Evolutionary conservation across 2,329 filamentous ascomycete species (phyloP).

Genomic region (Beauveria australis): DNA sequence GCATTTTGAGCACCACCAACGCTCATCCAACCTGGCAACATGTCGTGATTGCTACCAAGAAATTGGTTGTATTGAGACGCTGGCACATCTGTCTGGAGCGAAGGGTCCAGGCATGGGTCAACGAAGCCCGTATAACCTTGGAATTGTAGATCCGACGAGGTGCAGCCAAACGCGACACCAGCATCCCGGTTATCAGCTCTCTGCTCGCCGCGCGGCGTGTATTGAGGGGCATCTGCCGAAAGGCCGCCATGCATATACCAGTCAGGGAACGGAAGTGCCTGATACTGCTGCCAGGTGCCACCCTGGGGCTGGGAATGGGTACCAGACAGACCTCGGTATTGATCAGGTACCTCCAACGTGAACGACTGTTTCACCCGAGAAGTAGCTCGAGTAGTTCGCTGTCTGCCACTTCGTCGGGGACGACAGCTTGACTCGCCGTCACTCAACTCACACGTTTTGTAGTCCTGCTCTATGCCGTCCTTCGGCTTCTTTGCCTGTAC

Average conservation of each 20-base stretch:
- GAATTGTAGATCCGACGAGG: background rate
- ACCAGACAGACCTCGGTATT: background rate
- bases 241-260: background rate
- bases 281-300: background rate
- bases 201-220: background rate
- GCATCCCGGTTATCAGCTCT: background rate
- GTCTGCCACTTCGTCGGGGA: background rate
- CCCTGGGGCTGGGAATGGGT: background rate
- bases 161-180: background rate
- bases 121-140: background rate
- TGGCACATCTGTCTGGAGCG: background rate
- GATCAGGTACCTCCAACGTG: background rate
- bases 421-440: conserved; percentile 16
- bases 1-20: background rate
- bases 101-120: conserved; percentile 3
- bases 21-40: background rate
- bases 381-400: background rate
- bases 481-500: conserved; percentile 20
- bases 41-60: background rate
- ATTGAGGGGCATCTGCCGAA: background rate
- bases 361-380: conserved; percentile 3
- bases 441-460: conserved; percentile 36
- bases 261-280: background rate
- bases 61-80: background rate
- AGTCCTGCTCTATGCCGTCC: conserved; percentile 46